Percentiles rank a stretch among this genome's conserved stretches.
These are phyloP conservation scores for Pseudocercospora pini-densiflorae DNA, from an alignment of 2,329 filamentous ascomycete genomes.

Conservation along the genomic window DNA sequence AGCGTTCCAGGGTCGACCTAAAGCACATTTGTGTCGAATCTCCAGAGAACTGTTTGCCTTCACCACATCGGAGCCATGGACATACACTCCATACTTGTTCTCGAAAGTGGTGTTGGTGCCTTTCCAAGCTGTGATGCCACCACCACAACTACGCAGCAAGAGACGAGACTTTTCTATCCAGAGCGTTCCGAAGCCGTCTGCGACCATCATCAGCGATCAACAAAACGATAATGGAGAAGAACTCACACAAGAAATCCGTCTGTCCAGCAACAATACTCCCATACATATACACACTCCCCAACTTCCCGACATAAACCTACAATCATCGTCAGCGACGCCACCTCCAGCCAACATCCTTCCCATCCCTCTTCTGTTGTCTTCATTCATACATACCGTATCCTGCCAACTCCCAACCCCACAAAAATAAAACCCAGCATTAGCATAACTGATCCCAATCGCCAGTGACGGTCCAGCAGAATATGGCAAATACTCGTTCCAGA, in stretches of 20 bases:
- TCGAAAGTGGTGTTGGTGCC: constrained; percentile 54
- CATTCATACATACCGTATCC: constrained; percentile 62
- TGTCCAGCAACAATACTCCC: constrained; percentile 65
- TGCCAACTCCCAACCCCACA: constrained; percentile 70
- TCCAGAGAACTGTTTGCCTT: constrained; percentile 58
- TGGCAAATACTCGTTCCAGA: constrained; percentile 63
- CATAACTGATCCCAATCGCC: constrained; percentile 64
- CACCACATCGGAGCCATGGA: constrained; percentile 59
- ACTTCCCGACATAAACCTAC: constrained; percentile 67
- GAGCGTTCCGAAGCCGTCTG: constrained; percentile 60
- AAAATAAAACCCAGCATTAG: constrained; percentile 70
- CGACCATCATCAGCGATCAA: background rate
- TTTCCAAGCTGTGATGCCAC: constrained; percentile 68
- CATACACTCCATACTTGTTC: constrained; percentile 71
- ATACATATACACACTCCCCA: constrained; percentile 69
- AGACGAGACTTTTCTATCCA: constrained; percentile 63
- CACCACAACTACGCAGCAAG: constrained; percentile 64
- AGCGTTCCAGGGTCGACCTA: constrained; percentile 67
- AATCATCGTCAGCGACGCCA: background rate
- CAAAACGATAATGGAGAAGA: background rate
- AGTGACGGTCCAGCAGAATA: constrained; percentile 61
- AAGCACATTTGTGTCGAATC: constrained; percentile 56
- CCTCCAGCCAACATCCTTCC: background rate
- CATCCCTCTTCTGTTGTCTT: too few species aligned
- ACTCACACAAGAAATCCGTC: constrained; percentile 65